Evolutionary conservation across 148 eudicot genomes (phyloP).

Genomic region (Chenopodium suecicum): DNA sequence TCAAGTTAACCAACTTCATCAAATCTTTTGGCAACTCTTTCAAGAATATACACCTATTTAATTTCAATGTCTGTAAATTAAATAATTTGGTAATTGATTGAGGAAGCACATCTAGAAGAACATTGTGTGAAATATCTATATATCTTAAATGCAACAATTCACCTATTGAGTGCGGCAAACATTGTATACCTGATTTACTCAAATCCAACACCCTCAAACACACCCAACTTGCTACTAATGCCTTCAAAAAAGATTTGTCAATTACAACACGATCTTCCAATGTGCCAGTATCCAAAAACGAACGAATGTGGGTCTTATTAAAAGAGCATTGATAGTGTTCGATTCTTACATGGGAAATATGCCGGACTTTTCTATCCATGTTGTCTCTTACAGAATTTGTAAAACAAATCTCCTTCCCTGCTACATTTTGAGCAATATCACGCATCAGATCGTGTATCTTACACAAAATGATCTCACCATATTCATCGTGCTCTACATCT

Average conservation of each 20-base stretch:
- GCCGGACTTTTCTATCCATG: not conserved
- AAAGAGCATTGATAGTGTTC: not conserved
- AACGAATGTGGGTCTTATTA: not conserved
- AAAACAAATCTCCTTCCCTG: not conserved
- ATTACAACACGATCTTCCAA: too few relatives aligned
- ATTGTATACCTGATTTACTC: not conserved
- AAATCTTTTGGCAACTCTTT: slow-evolving; percentile 13
- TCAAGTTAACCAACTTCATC: not conserved
- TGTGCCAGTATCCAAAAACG: not conserved
- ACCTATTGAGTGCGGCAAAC: not conserved
- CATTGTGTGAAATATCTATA: not conserved
- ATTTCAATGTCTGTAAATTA: not conserved
- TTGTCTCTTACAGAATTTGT: too few relatives aligned
- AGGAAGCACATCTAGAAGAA: not conserved
- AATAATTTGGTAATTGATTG: not conserved
- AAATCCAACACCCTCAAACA: not conserved
- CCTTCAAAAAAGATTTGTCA: too few relatives aligned
- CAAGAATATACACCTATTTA: not conserved
- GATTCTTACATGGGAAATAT: not conserved
- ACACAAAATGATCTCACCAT: not conserved
- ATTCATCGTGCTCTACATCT: not conserved
- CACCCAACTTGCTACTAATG: not conserved
- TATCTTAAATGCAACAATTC: not conserved
- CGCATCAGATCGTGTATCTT: slow-evolving; percentile 21
- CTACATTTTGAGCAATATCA: slow-evolving; percentile 5